Evolutionary conservation across 352 stramenopile species (phyloP).

Genomic region (Pythium inflatum): DNA sequence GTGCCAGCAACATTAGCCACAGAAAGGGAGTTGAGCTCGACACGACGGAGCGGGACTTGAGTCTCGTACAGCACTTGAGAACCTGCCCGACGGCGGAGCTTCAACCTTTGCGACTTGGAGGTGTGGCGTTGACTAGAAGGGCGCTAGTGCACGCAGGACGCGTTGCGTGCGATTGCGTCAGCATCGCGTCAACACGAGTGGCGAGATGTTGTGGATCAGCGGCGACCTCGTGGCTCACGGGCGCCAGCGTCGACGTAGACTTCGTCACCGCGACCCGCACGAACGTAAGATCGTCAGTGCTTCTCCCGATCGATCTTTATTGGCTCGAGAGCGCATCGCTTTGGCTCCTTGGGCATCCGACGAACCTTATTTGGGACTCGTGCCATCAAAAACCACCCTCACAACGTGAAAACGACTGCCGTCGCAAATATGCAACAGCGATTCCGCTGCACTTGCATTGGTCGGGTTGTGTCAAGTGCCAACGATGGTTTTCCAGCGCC

Average conservation of each 20-base stretch:
- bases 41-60: constrained; percentile 62
- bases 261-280: constrained; percentile 37
- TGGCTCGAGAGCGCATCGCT: constrained; percentile 63
- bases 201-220: neutral
- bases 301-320: constrained; percentile 51
- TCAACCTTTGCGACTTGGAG: constrained; percentile 28
- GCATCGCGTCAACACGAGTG: constrained; percentile 35
- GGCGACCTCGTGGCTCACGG: too few relatives aligned
- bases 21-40: too few relatives aligned
- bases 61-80: constrained; percentile 70
- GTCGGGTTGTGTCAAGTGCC: too few relatives aligned
- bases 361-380: too few relatives aligned
- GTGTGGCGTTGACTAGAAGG: neutral
- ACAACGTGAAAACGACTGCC: too few relatives aligned
- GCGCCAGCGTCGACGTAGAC: constrained; percentile 31
- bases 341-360: too few relatives aligned
- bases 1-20: too few relatives aligned
- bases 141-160: constrained; percentile 69
- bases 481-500: too few relatives aligned
- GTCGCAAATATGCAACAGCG: too few relatives aligned
- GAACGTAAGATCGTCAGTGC: neutral
- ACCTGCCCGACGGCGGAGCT: constrained; percentile 61
- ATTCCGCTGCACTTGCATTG: too few relatives aligned
- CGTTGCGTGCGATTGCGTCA: constrained; percentile 52
- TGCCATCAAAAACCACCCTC: constrained; percentile 48